phyloP scores from a whole-genome alignment of 2,329 filamentous ascomycete species.

The Alternaria atra region DNA sequence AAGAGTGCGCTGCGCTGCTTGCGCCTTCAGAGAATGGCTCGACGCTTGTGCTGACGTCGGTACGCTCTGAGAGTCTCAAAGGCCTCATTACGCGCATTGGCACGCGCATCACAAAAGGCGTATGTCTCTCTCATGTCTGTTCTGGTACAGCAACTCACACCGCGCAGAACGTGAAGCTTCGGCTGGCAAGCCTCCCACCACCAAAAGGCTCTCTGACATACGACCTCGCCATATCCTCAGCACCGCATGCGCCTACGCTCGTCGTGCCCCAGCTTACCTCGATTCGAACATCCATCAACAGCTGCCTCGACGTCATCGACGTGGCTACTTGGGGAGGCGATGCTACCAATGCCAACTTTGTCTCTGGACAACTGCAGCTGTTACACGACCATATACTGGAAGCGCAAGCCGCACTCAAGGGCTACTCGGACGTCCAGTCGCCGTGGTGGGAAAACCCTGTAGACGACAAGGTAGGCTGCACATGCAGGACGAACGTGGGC shows the following conservation, averaged over 20 bases:
- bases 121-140: constrained; percentile 56
- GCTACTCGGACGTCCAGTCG: constrained; percentile 59
- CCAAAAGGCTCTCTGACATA: constrained; percentile 61
- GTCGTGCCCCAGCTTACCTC: constrained; percentile 74
- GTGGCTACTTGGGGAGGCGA: constrained; percentile 78
- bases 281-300: constrained; percentile 79
- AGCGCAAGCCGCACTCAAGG: constrained; percentile 67
- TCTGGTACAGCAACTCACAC: neutral
- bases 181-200: constrained; percentile 72
- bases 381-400: constrained; percentile 69
- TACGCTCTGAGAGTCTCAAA: constrained; percentile 88
- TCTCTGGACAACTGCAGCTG: constrained; percentile 66
- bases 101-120: constrained; percentile 89
- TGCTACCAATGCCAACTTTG: constrained; percentile 65
- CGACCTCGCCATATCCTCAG: constrained; percentile 62
- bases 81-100: constrained; percentile 91
- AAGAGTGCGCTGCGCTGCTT: constrained; percentile 88
- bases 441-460: constrained; percentile 66
- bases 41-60: constrained; percentile 88
- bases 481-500: neutral
- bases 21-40: constrained; percentile 85
- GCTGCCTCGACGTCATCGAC: constrained; percentile 83
- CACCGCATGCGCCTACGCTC: constrained; percentile 65
- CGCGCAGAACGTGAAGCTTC: constrained; percentile 75
- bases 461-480: constrained; percentile 63